Base-by-base conservation (phyloP, 2,329 filamentous ascomycete species). In the Cordyceps tenuipes region DNA sequence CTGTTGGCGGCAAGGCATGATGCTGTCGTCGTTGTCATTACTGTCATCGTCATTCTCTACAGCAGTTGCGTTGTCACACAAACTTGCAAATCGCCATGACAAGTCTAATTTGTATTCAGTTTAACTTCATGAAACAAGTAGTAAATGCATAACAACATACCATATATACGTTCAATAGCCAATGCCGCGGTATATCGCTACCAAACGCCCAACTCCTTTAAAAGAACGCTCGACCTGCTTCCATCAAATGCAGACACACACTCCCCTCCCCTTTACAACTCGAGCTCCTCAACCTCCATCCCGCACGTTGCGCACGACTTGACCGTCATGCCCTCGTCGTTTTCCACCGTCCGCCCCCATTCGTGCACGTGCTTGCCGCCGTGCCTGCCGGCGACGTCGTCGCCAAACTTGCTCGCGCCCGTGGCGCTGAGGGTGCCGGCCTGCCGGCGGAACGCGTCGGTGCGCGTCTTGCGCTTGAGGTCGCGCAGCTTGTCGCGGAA, bases 401-500 rank as follows among this genome's bases (percentile, higher is more conserved):
- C 90, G 0, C 93, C 91, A 76, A 97, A 96, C 61, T 77, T 79
- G 46, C 75, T 77, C 13, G 80, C 79, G 21, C 73, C 77, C 1
- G 72, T 74, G 13, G 81, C 79, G 64, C 81, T 81, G 63, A 85
- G 77, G 2, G 80, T 79, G 59, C 82, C 82, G 59, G 84, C 81
- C 66, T 86, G 87, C 54, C 92, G 78, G 59, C 91, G 84, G 67
- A 93, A 96, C 0, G 92, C 90, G 66, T 97, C 94, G 0, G 95
- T 92, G 50, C 91, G 80, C 13, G 94, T 99, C 71, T 92, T 87
- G 74, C 93, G 92, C 79, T 97, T 99, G 64, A 99, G 71, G 57
- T 97, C 92, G 6, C 89, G 80, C 39, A 99, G 77, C 76, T 96
- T 96, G 61, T 85, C 86, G 69, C 90, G 91, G 74, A 97, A 97